Evolutionary conservation across 83 land plant genomes (phyloP), one percentile per base, ranked within the genome.

Genomic region (Isoetes engelmannii): DNA sequence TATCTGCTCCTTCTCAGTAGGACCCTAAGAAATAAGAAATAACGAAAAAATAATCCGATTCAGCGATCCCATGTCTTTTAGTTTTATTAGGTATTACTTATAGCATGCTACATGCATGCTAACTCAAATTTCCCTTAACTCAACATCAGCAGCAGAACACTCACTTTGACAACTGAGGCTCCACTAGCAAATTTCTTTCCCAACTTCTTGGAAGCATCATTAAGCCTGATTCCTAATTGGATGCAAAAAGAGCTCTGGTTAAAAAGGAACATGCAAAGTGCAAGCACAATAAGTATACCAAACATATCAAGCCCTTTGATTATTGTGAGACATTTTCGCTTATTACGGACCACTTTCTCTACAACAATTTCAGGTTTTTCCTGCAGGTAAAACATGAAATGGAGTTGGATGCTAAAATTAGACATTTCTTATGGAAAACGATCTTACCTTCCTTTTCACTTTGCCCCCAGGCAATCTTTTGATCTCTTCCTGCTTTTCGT

Each of bases 181-280:
- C 99, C 99, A 48, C 97, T 90, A 15, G 99, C 99, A 82, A 94
- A 94, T 70, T 94, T 94, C 72, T 94, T 94, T 21, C 99, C 99
- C 77, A 94, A 84, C 68, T 90, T 94, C 88, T 94, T 94, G 53
- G 99, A 86, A 62, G 99, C 99, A 61, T 94, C 99, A 80, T 84
- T 83, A 20, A 94, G 81, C 69, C 90, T 94, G 64, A 94, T 74
- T 42, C 97, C 99, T 94, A 74, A 49, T 49, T 12, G 12, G 12
- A 7, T 7, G 53, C 53, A 49, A 12, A 49, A 12, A 7, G 12
- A 49, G 12, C 7, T 49, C 12, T 49, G 53, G 10, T 7, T 7
- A 49, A 49, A 12, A 7, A 12, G 12, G 12, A 49, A 49, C 53
- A 49, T 49, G 7, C 7, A 47, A 18, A 47, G 17, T 47, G 48